These are phyloP conservation scores for Mycosphaerella sp. DNA, from an alignment of 2,329 filamentous ascomycete genomes.

Conservation along the genomic window DNA sequence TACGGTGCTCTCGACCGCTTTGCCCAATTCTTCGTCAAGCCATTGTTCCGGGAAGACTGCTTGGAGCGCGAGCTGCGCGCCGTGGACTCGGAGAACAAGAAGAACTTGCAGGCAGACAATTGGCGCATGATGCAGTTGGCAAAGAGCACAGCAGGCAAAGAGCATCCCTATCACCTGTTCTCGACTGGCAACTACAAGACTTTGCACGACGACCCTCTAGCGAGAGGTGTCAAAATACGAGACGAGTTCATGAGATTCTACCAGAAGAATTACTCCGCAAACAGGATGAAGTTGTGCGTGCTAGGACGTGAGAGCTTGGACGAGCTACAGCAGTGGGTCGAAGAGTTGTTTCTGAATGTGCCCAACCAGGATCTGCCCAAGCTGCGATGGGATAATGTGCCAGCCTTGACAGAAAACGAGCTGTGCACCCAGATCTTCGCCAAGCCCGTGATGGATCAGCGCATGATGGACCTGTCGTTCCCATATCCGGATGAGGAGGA, in stretches of 20 bases:
- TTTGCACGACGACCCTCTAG: constrained; percentile 73
- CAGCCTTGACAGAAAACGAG: constrained; percentile 55
- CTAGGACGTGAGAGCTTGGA: constrained; percentile 77
- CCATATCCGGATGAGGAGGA: constrained; percentile 79
- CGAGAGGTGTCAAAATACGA: constrained; percentile 73
- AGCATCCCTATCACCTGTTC: constrained; percentile 86
- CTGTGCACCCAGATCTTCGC: constrained; percentile 70
- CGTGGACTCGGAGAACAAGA: constrained; percentile 95
- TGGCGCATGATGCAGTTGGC: constrained; percentile 85
- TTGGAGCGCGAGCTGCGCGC: constrained; percentile 81
- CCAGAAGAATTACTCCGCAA: constrained; percentile 82
- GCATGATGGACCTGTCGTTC: constrained; percentile 73
- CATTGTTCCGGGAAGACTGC: constrained; percentile 77
- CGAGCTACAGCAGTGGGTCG: constrained; percentile 74
- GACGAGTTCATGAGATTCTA: constrained; percentile 93
- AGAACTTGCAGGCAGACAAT: constrained; percentile 85
- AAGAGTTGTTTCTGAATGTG: constrained; percentile 73
- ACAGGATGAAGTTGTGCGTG: constrained; percentile 86
- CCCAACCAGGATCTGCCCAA: constrained; percentile 72
- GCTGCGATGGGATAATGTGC: constrained; percentile 60
- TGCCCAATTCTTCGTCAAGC: constrained; percentile 87
- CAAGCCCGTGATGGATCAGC: constrained; percentile 84
- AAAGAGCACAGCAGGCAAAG: constrained; percentile 79
- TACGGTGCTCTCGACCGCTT: constrained; percentile 84
- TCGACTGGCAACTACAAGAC: constrained; percentile 85